Percentiles rank a stretch among this genome's conserved stretches.
phyloP scores from a whole-genome alignment of 371 early-diverging fungal species.

The Nematocida sp. region DNA sequence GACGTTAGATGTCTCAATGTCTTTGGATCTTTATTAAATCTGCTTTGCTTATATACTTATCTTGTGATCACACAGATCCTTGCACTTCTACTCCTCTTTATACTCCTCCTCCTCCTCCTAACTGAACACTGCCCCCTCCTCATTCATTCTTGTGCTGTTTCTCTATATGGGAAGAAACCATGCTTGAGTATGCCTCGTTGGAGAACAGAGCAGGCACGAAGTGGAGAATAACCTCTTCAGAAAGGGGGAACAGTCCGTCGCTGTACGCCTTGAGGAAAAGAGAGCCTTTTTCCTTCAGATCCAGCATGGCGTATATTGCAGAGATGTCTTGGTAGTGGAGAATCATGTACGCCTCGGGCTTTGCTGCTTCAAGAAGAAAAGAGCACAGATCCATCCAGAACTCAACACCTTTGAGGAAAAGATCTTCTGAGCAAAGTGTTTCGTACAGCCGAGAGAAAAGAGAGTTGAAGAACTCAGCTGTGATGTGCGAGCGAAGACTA shows the following conservation, averaged over 20 bases:
- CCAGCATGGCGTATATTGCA: neutral
- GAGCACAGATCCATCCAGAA: neutral
- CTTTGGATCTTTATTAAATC: too few relatives aligned
- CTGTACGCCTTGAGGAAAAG: conserved; percentile 12
- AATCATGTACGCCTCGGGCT: neutral
- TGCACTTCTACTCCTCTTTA: too few relatives aligned
- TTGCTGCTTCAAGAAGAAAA: neutral
- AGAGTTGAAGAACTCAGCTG: conserved; percentile 7
- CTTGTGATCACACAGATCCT: too few relatives aligned
- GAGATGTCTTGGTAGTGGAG: neutral
- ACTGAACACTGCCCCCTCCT: neutral
- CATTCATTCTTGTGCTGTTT: conserved; percentile 25
- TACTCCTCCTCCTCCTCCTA: too few relatives aligned
- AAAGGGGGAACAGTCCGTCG: neutral
- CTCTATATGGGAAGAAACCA: neutral
- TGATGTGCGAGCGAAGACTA: conserved; percentile 3
- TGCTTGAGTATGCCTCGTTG: neutral
- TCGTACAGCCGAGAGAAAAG: neutral
- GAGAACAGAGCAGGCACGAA: conserved; percentile 1
- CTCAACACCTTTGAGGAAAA: neutral
- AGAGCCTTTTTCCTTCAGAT: neutral
- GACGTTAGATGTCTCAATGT: too few relatives aligned
- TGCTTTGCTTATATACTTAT: too few relatives aligned
- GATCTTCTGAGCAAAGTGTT: neutral
- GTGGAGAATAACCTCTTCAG: neutral